Percentiles rank a stretch among this genome's conserved stretches.
Conservation (phyloP, 1,284 basidiomycete genomes). For the Ustilago sp. region DNA sequence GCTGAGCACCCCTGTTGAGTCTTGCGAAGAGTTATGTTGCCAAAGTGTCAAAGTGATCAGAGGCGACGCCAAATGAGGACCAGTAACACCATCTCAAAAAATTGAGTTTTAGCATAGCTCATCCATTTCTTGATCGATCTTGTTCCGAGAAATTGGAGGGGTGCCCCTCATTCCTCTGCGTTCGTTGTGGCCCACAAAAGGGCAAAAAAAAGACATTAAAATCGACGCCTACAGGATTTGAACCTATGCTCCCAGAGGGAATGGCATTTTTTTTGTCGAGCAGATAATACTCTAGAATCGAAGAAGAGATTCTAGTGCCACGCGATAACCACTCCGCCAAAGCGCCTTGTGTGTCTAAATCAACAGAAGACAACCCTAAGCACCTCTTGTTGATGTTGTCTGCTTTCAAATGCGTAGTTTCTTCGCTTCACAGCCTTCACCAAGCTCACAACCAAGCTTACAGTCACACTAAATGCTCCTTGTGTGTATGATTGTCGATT, state of each 20-base stretch:
- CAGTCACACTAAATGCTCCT: too few species aligned
- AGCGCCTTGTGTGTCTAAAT: conserved; percentile 19
- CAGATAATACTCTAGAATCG: conserved; percentile 28
- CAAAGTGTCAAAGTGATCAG: too few species aligned
- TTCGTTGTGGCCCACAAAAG: neutral
- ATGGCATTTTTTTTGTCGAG: conserved; percentile 37
- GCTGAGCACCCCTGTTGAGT: too few species aligned
- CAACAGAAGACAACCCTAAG: accelerated
- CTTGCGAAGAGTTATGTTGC: too few species aligned
- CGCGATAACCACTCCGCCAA: conserved; percentile 52
- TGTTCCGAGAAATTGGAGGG: neutral
- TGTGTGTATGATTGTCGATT: neutral
- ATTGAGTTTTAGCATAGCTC: too few species aligned
- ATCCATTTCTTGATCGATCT: too few species aligned
- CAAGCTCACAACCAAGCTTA: too few species aligned
- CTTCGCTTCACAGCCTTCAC: too few species aligned
- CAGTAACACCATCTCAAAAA: too few species aligned
- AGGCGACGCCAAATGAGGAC: too few species aligned
- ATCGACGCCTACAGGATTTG: conserved; percentile 50
- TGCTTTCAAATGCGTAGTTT: too few species aligned
- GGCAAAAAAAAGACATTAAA: neutral
- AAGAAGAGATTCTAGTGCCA: conserved; percentile 34
- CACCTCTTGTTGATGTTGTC: neutral
- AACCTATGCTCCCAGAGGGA: conserved; percentile 51
- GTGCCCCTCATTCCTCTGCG: too few species aligned